Conservation (phyloP, 441 rosid genomes). For the Euphorbia corollata region DNA sequence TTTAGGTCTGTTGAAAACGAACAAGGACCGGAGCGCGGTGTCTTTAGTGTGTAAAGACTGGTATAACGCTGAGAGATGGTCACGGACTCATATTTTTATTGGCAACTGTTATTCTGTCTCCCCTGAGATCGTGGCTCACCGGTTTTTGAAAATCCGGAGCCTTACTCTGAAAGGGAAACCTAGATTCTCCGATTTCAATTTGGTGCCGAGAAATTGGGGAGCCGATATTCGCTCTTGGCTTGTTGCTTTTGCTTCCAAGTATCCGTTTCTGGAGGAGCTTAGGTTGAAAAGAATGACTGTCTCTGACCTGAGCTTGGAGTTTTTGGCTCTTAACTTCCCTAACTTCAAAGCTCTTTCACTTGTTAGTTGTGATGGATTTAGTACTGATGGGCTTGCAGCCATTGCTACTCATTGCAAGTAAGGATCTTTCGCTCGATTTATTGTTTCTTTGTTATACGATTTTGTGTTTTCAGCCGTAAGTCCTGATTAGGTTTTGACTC, state of each 20-base stretch:
- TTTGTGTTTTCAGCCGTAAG: not conserved
- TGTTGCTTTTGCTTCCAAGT: conserved; percentile 40
- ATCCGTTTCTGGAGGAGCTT: conserved; percentile 52
- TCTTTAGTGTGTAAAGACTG: conserved; percentile 58
- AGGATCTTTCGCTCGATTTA: not conserved
- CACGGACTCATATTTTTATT: conserved; percentile 48
- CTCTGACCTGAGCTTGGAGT: conserved; percentile 50
- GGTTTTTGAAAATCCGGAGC: conserved; percentile 48
- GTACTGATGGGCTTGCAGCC: conserved; percentile 48
- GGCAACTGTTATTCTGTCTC: conserved; percentile 68
- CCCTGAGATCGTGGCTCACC: conserved; percentile 43
- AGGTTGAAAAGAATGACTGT: conserved; percentile 65
- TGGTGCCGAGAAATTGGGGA: conserved; percentile 64
- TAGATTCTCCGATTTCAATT: conserved; percentile 56
- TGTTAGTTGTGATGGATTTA: conserved; percentile 59
- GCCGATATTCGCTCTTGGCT: conserved; percentile 58
- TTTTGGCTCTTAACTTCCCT: conserved; percentile 39
- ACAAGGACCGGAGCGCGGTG: conserved; percentile 51
- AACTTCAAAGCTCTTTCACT: conserved; percentile 50
- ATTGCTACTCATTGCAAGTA: conserved; percentile 57
- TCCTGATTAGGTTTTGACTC: not conserved
- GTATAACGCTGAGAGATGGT: conserved; percentile 64
- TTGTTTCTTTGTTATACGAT: not conserved
- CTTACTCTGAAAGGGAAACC: conserved; percentile 62
- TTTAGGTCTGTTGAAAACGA: conserved; percentile 35